Evolutionary conservation across 1,284 basidiomycete genomes (phyloP), one percentile per base, ranked within the genome.

Genomic region (Tilletia walkeri): DNA sequence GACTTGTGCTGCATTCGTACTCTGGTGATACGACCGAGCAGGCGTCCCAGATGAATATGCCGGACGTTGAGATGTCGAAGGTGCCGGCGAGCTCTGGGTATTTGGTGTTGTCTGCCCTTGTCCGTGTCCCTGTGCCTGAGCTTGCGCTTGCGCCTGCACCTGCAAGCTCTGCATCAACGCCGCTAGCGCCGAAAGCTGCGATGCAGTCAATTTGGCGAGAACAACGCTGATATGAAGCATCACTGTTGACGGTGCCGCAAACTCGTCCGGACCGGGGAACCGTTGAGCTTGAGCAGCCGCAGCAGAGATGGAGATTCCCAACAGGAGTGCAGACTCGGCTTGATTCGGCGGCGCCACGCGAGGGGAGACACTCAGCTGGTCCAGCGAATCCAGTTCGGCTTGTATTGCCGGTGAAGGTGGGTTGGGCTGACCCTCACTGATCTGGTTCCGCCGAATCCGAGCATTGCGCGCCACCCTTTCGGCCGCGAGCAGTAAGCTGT

Each of bases 211-310:
- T 63, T 75, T 78, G 61, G 77, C 77, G n/a, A 82, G 66, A 30
- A 82, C 76, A 20, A 82, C 80, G 45, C 76, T 78, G 16, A 82
- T 69, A 66, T 82, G 78, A 50, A 82, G 61, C 49, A 80, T 80
- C 70, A 63, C 59, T 9, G 59, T 63, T 9, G 59, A 63, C 14
- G 81, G 78, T 69, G 74, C 72, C 65, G 72, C 76, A 16, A 56
- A 73, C 30, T 59, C 63, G 5, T 49, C 59, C 16, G 59, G 59
- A 2, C 59, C 59, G 30, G 59, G 59, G 9, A 63, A 10, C 14
- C 12, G 10, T 14, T 41, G 59, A 10, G 30, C 20, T 4, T 39
- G 30, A 39, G 59, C 7, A 18, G 18, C 45, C 30, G 59, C 12
- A 2, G 24, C 38, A 16, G 59, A 63, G 24, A 63, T 63, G 30